Evolutionary conservation across 371 early-diverging fungal species (phyloP), one percentile per base, ranked within the genome.

Genomic region (Amoeboradix gromovi): DNA sequence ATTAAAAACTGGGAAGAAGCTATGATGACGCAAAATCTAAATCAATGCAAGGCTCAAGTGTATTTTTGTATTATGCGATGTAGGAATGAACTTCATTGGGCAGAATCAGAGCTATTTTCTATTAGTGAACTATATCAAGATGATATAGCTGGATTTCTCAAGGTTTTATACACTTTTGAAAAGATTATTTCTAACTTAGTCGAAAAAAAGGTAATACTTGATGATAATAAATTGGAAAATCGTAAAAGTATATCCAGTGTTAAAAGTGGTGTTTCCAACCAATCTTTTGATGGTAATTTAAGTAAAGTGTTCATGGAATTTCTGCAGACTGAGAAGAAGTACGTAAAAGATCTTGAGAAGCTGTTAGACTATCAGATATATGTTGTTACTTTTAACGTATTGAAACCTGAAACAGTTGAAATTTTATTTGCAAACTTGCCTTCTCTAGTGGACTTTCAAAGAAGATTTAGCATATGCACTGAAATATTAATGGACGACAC

Each of bases 71-170:
- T 89, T 66, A 81, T 87, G 1, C 85, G 83, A 28, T 86, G 87
- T 72, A 80, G 81, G 68, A 75, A 83, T 1, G 81, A 87, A 69
- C 77, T 88, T 29, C 76, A 76, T 16, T 79, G 90, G 69, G 71
- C 75, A 17, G 87, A 89, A 69, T 85, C 87, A 66, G 86, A 90
- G 71, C 79, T 88, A 70, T 91, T 92, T 74, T 81, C 89, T 68
- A 87, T 93, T 70, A 77, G 84, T 16, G 92, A 92, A 69, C 78
- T 94, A 67, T 91, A 87, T 75, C 85, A 85, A 73, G 90, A 94
- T 73, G 93, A 94, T 76, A 94, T 92, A 31, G 89, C 89, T 74
- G 90, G 88, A 29, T 89, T 94, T 75, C 87, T 94, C 73, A 94
- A 91, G 83, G 94, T 92, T 22, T 12, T 48, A 48, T 5, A 48